phyloP scores from a whole-genome alignment of 2,329 filamentous ascomycete species.

The Aureobasidium sp. region DNA sequence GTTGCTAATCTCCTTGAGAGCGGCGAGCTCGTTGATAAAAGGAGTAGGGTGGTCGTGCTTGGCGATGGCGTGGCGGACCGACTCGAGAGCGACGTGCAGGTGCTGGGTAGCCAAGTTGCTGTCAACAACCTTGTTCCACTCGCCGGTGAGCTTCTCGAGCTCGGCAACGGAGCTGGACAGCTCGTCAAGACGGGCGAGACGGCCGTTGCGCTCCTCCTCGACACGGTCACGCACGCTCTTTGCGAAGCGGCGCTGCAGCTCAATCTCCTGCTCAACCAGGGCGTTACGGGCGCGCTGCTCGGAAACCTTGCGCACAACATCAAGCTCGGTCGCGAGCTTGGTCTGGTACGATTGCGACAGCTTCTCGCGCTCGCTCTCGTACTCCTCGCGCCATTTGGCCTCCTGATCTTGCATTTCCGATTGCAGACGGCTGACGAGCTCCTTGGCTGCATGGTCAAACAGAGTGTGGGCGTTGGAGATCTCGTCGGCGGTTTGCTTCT shows the following conservation, averaged over 20 bases:
- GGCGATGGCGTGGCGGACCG: conserved; percentile 75
- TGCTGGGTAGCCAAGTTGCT: conserved; percentile 89
- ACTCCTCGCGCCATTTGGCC: conserved; percentile 75
- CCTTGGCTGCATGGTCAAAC: conserved; percentile 78
- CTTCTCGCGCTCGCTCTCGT: conserved; percentile 75
- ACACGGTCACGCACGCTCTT: conserved; percentile 70
- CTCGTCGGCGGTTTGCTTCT: conserved; percentile 64
- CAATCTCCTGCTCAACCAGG: conserved; percentile 82
- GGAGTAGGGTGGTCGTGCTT: conserved; percentile 62
- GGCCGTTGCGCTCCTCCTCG: conserved; percentile 77
- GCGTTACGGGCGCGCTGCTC: conserved; percentile 77
- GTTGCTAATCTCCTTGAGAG: conserved; percentile 81
- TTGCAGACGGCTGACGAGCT: conserved; percentile 84
- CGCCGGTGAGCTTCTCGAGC: conserved; percentile 75
- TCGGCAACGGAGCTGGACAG: conserved; percentile 69
- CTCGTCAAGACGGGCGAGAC: conserved; percentile 76
- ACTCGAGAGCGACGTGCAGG: conserved; percentile 90
- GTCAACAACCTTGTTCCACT: conserved; percentile 88
- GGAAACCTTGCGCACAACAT: conserved; percentile 68
- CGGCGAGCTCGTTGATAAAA: conserved; percentile 86
- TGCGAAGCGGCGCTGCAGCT: conserved; percentile 77
- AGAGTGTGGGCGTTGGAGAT: conserved; percentile 62
- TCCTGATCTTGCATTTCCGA: conserved; percentile 73
- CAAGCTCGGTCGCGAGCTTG: conserved; percentile 68
- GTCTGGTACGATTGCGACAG: conserved; percentile 70